phyloP scores from a whole-genome alignment of 2,329 filamentous ascomycete species.

The Colletotrichum chrysophilum region DNA sequence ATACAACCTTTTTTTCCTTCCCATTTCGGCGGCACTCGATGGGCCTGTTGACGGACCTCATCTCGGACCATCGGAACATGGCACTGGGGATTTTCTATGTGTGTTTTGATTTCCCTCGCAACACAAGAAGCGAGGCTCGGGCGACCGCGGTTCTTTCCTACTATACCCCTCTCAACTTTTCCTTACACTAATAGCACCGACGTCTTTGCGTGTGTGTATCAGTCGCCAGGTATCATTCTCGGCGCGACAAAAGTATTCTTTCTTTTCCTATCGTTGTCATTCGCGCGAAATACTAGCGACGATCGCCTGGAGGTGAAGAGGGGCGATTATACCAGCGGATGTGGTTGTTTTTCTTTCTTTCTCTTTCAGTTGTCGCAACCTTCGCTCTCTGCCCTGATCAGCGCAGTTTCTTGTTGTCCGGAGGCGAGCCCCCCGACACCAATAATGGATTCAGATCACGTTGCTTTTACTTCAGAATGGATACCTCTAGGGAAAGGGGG shows the following conservation, averaged over 20 bases:
- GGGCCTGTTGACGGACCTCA: not conserved
- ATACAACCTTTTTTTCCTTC: not conserved
- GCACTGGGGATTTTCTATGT: not conserved
- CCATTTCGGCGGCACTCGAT: not conserved
- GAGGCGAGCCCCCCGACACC: not conserved
- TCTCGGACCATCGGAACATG: not conserved
- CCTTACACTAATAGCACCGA: not conserved
- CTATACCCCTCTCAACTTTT: slow-evolving; percentile 6
- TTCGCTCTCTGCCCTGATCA: not conserved
- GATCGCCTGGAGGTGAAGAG: not conserved
- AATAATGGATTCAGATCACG: not conserved
- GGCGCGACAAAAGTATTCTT: not conserved
- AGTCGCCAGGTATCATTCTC: not conserved
- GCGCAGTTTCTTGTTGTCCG: not conserved
- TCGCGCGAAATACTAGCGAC: not conserved
- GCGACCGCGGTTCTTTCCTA: slow-evolving; percentile 1
- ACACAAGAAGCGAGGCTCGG: not conserved
- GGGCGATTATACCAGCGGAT: not conserved
- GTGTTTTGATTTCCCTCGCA: not conserved
- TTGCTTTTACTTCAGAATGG: not conserved
- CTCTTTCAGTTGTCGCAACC: not conserved
- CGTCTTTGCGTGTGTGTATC: not conserved
- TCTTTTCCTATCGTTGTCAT: not conserved
- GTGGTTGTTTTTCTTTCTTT: not conserved
- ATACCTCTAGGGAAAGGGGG: not conserved